phyloP scores from a whole-genome alignment of 2,329 filamentous ascomycete genomes.

The Grosmannia huntii region DNA sequence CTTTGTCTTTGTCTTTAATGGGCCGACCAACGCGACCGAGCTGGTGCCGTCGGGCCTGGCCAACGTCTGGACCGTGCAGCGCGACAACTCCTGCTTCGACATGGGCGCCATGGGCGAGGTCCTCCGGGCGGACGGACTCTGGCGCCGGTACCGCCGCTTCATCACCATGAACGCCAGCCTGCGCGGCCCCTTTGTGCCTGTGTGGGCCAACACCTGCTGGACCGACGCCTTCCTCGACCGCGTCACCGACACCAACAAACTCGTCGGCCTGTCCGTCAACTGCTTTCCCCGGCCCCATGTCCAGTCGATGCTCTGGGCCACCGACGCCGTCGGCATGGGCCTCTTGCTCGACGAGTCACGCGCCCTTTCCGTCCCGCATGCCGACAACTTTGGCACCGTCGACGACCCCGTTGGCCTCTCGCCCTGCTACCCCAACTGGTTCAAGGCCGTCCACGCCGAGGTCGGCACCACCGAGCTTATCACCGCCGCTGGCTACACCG shows the following conservation, averaged over 20 bases:
- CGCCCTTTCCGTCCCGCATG: slow-evolving; percentile 8
- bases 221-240: slow-evolving; percentile 20
- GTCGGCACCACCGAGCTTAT: slow-evolving; percentile 19
- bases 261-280: slow-evolving; percentile 24
- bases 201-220: slow-evolving; percentile 24
- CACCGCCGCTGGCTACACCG: slow-evolving; percentile 18
- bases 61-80: slow-evolving; percentile 21
- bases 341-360: slow-evolving; percentile 20
- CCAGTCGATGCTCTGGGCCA: slow-evolving; percentile 26
- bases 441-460: slow-evolving; percentile 19
- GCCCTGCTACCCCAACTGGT: slow-evolving; percentile 18
- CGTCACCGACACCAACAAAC: slow-evolving; percentile 20
- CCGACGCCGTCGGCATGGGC: slow-evolving; percentile 23
- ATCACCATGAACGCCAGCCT: slow-evolving; percentile 23
- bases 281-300: slow-evolving; percentile 22
- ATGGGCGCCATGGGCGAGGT: slow-evolving; percentile 23
- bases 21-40: slow-evolving; percentile 15
- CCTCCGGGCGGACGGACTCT: slow-evolving; percentile 18
- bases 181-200: slow-evolving; percentile 24
- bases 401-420: slow-evolving; percentile 17
- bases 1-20: slow-evolving; percentile 27
- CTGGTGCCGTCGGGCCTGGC: slow-evolving; percentile 15
- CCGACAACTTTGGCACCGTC: slow-evolving; percentile 14
- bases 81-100: slow-evolving; percentile 22
- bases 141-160: slow-evolving; percentile 23